These are phyloP conservation scores for Dicorynia guianensis DNA, from an alignment of 306 rosid species.

Conservation along the genomic window DNA sequence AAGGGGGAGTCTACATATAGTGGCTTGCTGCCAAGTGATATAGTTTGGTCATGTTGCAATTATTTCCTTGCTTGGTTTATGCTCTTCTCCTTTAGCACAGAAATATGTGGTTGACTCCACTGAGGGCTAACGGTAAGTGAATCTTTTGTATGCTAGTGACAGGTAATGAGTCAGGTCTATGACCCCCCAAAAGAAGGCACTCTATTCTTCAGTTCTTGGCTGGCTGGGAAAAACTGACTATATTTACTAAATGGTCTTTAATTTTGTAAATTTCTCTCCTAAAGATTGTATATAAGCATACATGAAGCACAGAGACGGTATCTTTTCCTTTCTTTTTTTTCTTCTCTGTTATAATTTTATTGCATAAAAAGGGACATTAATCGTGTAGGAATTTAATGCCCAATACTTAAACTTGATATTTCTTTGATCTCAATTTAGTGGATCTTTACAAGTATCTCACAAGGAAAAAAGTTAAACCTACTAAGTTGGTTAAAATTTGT, in stretches of 20 bases:
- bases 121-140: neutral
- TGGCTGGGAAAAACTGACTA: slow-evolving; percentile 27
- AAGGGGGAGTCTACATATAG: neutral
- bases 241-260: slow-evolving; percentile 14
- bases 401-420: neutral
- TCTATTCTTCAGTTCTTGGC: slow-evolving; percentile 24
- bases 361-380: slow-evolving; percentile 30
- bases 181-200: slow-evolving; percentile 13
- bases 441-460: too few relatives aligned
- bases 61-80: neutral
- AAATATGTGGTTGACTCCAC: neutral
- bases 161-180: slow-evolving; percentile 32
- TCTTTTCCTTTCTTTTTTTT: too few relatives aligned
- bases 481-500: too few relatives aligned
- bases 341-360: slow-evolving; percentile 18
- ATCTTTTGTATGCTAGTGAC: slow-evolving; percentile 19
- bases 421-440: neutral
- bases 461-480: too few relatives aligned
- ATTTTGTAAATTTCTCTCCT: slow-evolving; percentile 38
- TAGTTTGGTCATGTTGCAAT: neutral
- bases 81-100: neutral
- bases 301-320: slow-evolving; percentile 12
- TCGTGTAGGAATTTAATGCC: slow-evolving; percentile 7
- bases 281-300: slow-evolving; percentile 31
- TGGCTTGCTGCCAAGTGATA: neutral